phyloP scores from a whole-genome alignment of 1,284 basidiomycete species.

The Lentinula novae-zelandiae region DNA sequence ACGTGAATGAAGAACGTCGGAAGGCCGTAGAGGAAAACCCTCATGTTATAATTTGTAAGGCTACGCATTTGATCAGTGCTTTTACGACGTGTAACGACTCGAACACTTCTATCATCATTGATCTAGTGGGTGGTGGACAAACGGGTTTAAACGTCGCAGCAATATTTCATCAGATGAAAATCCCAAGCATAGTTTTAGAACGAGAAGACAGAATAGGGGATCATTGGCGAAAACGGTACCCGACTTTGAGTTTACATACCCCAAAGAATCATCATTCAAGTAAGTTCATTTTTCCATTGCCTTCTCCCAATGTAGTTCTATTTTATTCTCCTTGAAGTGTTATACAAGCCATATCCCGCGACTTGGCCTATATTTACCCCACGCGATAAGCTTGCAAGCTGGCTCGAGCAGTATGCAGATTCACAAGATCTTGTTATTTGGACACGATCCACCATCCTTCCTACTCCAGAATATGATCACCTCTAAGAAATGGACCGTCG shows the following conservation, averaged over 20 bases:
- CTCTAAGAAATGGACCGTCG: slow-evolving; percentile 29
- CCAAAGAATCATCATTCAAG: slow-evolving; percentile 30
- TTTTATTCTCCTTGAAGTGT: slow-evolving; percentile 26
- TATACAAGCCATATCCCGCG: slow-evolving; percentile 34
- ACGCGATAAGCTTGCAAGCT: slow-evolving; percentile 34
- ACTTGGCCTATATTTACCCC: slow-evolving; percentile 36
- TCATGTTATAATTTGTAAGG: slow-evolving; percentile 29
- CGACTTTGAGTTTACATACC: slow-evolving; percentile 46
- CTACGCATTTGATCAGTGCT: slow-evolving; percentile 2
- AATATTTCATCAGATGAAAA: slow-evolving; percentile 48
- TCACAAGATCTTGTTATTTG: slow-evolving; percentile 35
- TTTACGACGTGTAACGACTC: background rate
- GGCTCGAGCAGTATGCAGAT: slow-evolving; percentile 34
- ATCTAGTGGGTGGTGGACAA: slow-evolving; percentile 50
- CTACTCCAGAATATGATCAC: slow-evolving; percentile 27
- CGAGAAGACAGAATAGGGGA: slow-evolving; percentile 44
- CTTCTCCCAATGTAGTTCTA: background rate
- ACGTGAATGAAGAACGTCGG: slow-evolving; percentile 22
- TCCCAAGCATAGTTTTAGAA: slow-evolving; percentile 48
- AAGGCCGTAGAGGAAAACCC: slow-evolving; percentile 29
- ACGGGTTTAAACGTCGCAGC: slow-evolving; percentile 50
- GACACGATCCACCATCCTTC: slow-evolving; percentile 26
- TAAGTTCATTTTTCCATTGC: slow-evolving; percentile 20
- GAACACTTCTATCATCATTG: background rate
- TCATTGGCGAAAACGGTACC: slow-evolving; percentile 51